phyloP scores from a whole-genome alignment of 306 rosid genomes.

The Styphnolobium japonicum region DNA sequence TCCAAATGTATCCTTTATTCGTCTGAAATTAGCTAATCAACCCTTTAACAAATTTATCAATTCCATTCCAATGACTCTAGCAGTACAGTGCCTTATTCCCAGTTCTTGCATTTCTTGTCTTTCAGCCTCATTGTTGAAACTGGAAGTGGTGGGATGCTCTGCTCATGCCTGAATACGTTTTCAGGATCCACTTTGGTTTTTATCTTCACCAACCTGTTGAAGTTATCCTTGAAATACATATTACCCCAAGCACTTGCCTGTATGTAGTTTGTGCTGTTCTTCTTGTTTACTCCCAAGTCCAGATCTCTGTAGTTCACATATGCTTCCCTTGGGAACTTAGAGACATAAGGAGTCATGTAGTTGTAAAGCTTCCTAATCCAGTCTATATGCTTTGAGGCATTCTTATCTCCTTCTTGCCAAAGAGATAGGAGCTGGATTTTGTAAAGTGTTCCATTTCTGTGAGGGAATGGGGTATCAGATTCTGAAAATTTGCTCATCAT shows the following conservation, averaged over 20 bases:
- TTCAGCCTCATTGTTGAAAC: slow-evolving; percentile 14
- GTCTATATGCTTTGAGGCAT: slow-evolving; percentile 43
- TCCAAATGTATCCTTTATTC: slow-evolving; percentile 23
- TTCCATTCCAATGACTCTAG: neutral
- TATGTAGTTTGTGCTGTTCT: slow-evolving; percentile 36
- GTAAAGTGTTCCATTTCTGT: slow-evolving; percentile 66
- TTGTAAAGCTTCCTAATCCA: slow-evolving; percentile 79
- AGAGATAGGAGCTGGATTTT: slow-evolving; percentile 56
- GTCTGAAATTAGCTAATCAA: slow-evolving; percentile 7
- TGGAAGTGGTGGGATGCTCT: slow-evolving; percentile 79
- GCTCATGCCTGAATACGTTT: slow-evolving; percentile 86
- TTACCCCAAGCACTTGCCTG: slow-evolving; percentile 71
- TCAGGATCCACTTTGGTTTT: slow-evolving; percentile 79
- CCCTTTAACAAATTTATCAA: slow-evolving; percentile 7
- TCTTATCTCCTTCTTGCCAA: slow-evolving; percentile 48
- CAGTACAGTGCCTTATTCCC: slow-evolving; percentile 10
- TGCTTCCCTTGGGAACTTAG: slow-evolving; percentile 72
- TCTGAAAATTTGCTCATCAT: slow-evolving; percentile 62
- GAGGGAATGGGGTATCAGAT: slow-evolving; percentile 68
- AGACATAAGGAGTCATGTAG: slow-evolving; percentile 70
- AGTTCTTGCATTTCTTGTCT: slow-evolving; percentile 16
- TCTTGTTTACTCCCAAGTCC: slow-evolving; percentile 76
- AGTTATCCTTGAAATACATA: slow-evolving; percentile 74
- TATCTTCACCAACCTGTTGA: slow-evolving; percentile 54
- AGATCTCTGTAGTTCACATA: slow-evolving; percentile 87